Conservation (phyloP, 441 rosid genomes). For the Biscutella laevigata region DNA sequence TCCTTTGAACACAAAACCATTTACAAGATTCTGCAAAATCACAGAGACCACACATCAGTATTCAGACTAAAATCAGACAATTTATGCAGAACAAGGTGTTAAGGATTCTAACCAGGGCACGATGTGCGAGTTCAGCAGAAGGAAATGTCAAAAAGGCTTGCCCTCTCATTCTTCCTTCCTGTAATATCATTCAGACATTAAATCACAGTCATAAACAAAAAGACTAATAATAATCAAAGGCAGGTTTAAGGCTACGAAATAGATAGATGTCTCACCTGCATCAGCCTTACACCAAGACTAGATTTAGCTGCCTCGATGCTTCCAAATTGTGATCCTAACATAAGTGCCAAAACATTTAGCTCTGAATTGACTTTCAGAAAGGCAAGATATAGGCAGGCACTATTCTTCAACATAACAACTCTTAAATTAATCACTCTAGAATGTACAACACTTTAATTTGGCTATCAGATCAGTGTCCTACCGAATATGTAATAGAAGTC, state of each 20-base stretch:
- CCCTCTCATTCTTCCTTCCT: conserved; percentile 99
- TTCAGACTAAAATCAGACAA: background rate
- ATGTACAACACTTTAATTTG: background rate
- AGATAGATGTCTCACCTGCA: conserved; percentile 50
- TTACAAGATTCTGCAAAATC: conserved; percentile 64
- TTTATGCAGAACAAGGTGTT: background rate
- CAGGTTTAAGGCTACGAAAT: background rate
- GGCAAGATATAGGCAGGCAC: background rate
- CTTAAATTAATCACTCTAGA: background rate
- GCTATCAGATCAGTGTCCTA: conserved; percentile 29
- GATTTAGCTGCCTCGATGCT: conserved; percentile 58
- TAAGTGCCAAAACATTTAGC: conserved; percentile 3
- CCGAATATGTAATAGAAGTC: conserved; percentile 84
- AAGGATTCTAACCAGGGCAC: conserved; percentile 59
- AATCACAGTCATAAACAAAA: background rate
- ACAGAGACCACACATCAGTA: conserved; percentile 9
- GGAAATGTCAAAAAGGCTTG: conserved; percentile 96
- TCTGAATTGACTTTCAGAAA: background rate
- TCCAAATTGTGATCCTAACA: conserved; percentile 86
- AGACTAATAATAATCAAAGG: background rate
- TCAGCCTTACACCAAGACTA: conserved; percentile 62
- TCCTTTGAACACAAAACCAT: conserved; percentile 73
- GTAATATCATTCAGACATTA: conserved; percentile 15
- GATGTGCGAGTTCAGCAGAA: conserved; percentile 75
- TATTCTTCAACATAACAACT: background rate